Percentiles rank a stretch among this genome's conserved stretches.
Conservation (phyloP, 2,329 filamentous ascomycete species). For the Cordyceps farinosa region DNA sequence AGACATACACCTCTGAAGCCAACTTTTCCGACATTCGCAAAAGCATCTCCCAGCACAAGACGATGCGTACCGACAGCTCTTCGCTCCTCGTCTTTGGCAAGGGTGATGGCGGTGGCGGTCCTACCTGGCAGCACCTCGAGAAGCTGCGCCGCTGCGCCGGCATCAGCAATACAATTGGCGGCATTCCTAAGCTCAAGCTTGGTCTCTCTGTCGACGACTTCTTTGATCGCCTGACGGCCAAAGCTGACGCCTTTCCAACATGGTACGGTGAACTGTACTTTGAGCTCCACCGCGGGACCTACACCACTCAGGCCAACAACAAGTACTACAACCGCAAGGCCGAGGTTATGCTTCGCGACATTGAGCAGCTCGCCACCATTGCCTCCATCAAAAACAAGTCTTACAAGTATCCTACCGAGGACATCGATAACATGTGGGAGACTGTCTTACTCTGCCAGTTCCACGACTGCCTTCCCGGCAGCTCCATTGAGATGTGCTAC, state of each 20-base stretch:
- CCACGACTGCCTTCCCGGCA: slow-evolving; percentile 94
- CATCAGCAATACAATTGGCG: slow-evolving; percentile 79
- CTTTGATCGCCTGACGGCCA: slow-evolving; percentile 80
- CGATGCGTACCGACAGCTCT: slow-evolving; percentile 85
- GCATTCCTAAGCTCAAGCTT: slow-evolving; percentile 80
- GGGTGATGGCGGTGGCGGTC: slow-evolving; percentile 92
- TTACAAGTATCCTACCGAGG: slow-evolving; percentile 89
- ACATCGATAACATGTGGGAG: slow-evolving; percentile 98
- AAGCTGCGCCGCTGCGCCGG: slow-evolving; percentile 91
- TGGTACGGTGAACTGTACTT: slow-evolving; percentile 99
- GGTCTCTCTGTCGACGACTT: slow-evolving; percentile 91
- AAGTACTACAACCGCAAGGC: slow-evolving; percentile 89
- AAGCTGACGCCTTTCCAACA: slow-evolving; percentile 74
- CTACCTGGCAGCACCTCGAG: slow-evolving; percentile 89
- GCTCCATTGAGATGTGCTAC: slow-evolving; percentile 96
- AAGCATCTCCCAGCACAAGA: slow-evolving; percentile 90
- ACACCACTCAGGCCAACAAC: slow-evolving; percentile 96
- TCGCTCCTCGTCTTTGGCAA: slow-evolving; percentile 94
- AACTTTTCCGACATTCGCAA: slow-evolving; percentile 92
- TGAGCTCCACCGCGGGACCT: slow-evolving; percentile 93
- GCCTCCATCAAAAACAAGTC: slow-evolving; percentile 68
- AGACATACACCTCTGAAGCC: slow-evolving; percentile 93
- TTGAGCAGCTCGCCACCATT: slow-evolving; percentile 84
- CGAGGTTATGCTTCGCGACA: slow-evolving; percentile 79
- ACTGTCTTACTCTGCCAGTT: slow-evolving; percentile 89